Percentiles rank a stretch among this genome's conserved stretches.
These are phyloP conservation scores for Hibiscus syriacus DNA, from an alignment of 345 rosid species.

Conservation along the genomic window DNA sequence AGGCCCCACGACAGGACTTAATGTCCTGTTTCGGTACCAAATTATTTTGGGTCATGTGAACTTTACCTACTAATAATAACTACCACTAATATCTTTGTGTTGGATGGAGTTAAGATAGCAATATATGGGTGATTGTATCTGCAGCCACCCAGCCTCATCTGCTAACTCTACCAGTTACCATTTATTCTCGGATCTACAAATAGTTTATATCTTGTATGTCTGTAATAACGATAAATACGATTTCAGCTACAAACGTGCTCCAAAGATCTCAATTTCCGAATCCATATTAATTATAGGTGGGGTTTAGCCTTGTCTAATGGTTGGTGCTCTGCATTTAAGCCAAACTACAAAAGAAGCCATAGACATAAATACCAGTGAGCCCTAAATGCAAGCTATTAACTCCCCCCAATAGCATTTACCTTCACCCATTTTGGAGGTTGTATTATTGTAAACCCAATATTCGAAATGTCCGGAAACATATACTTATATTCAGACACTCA, in stretches of 20 bases:
- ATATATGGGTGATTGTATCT: not conserved
- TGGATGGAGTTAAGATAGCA: constrained; percentile 19
- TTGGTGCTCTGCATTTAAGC: constrained; percentile 3
- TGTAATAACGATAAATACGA: not conserved
- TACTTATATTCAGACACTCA: not conserved
- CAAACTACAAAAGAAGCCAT: not conserved
- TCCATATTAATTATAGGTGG: not conserved
- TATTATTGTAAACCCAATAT: not conserved
- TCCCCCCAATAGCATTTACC: not conserved
- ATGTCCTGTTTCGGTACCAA: constrained; percentile 1
- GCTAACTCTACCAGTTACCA: not conserved
- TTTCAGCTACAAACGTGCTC: not conserved
- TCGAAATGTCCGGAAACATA: not conserved
- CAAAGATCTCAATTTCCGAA: not conserved
- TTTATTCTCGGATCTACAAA: not conserved
- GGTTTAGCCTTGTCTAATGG: not conserved
- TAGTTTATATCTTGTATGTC: not conserved
- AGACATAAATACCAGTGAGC: not conserved
- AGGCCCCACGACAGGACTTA: not conserved
- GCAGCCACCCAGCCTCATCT: not conserved
- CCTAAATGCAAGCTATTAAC: not conserved
- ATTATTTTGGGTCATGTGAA: constrained; percentile 17
- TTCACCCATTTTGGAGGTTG: not conserved
- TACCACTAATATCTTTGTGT: constrained; percentile 27
- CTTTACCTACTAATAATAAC: constrained; percentile 41